Evolutionary conservation across 2,329 filamentous ascomycete genomes (phyloP), one percentile per base, ranked within the genome.

Genomic region (Botryosphaeria dothidea): DNA sequence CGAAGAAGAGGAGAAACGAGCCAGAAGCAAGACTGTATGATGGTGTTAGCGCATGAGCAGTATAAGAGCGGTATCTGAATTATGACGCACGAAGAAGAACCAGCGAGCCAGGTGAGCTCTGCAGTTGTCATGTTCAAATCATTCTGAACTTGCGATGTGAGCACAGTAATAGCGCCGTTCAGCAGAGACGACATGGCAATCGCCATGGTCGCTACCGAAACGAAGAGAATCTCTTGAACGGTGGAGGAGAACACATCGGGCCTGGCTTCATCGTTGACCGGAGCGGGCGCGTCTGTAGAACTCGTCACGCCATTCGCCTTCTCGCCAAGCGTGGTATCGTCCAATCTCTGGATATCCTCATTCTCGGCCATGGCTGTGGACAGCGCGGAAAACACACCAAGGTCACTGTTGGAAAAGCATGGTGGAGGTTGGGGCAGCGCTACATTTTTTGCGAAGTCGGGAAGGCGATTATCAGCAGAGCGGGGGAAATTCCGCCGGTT

Each of bases 41-140:
- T 5, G 38, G 38, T 34, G 11, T 41, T 41, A 41, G 38, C 38
- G 38, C 38, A 34, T 34, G 1, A 49, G 2, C 19, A 38, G 9
- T 43, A 21, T 8, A 25, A 56, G n/a, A 64, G 43, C 25, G 15
- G 3, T 9, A 5, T 5, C 2, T 1, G 5, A 21, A 23, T 54
- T 25, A 17, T 46, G 36, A 76, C 81, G 52, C 77, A 85, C 78
- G 85, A 85, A 43, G 85, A 81, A n/a, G 87, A 83, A 7, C 87
- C 87, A 52, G 82, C 83, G 66, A 90, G 87, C 88, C 88, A 91
- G 0, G 88, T 88, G 25, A 91, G 85, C 70, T 91, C 82, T 1
- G 87, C 85, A 52, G 85, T 86, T 2, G 83, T 85, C 88, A 91
- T 90, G 51, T 80, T 71, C 63, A 90, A 74, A 66, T 89, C 85